Base-by-base conservation (phyloP, 176 grass and related monocot genomes). In the Musa troglodytarum region DNA sequence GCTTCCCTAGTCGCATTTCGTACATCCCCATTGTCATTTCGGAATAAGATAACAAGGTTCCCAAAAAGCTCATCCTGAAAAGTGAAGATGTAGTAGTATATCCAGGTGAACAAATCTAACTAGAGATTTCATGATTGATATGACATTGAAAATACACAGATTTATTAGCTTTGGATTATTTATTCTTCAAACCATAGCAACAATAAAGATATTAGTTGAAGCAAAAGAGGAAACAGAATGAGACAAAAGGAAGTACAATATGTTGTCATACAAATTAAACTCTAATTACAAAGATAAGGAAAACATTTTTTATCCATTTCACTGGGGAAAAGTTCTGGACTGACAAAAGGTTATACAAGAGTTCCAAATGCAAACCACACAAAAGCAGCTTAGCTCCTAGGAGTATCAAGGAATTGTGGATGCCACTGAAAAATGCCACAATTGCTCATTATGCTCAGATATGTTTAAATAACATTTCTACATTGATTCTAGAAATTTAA, bases 1-100 rank as follows among this genome's bases (percentile, higher is more conserved):
- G 82, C 78, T 79, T 90, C 90, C 77, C 84, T 85, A 74, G 90
- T 79, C 9, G 82, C 90, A 88, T 93, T 89, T 85, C 94, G 85
- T 65, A 98, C 81, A 69, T 85, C 77, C 1, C 69, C 63, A 76
- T 88, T 98, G 73, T 89, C 90, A 72, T 74, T 85, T 76, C 86
- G 74, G 70, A 91, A 85, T 72, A 98, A 73, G 59, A 81, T 85
- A 82, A 93, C 82, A 80, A 98, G 82, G 63, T 50, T 28, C 5
- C 80, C 79, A 73, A 93, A 82, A 77, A 93, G 19, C 28, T 84
- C 81, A 49, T 91, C 94, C 90, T 93, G 86, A 75, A 89, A 76
- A 50, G 52, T 49, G 9, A 25, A 22, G 50, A 34, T 43, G 49
- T 55, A 74, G 56, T 54, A 69, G 52, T 57, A 79, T 71, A 67